Base-by-base conservation (phyloP, 495 filamentous ascomycete genomes). In the Penicillium antarcticum region DNA sequence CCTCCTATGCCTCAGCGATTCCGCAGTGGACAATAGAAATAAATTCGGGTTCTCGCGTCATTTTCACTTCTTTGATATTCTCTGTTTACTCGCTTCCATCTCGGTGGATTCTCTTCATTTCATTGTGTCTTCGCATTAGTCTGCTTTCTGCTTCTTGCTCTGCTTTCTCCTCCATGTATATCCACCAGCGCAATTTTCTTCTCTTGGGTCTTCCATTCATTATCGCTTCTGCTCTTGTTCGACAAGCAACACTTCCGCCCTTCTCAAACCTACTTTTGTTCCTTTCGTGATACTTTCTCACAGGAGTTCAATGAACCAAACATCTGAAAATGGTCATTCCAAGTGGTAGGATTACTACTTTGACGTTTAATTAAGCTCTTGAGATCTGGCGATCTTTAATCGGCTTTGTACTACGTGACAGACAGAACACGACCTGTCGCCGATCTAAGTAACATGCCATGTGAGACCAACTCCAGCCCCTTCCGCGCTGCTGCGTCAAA, bases 1-100 rank as follows among this genome's bases (percentile, higher is more conserved):
- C 73, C 73, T 8, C 46, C 63, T 17, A 67, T 74, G 23, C 70
- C 73, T 5, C 47, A 57, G 29, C 64, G 48, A 6, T 70, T 72
- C 44, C 54, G 51, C 38, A 58, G 50, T 19, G 45, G 41, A 19
- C 55, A 49, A 55, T 64, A 61, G 51, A 23, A 18, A 17, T 33
- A 12, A 24, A 7, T 7, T 33, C 17, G 13, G 1, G 19, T 12
- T 19, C 5, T 19, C 21, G 7, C 6, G 19, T 16, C 1, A 11
- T 45, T 47, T 52, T 8, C 26, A 5, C 12, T 42, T 42, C n/a
- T 34, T 23, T 46, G 8, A 17, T 50, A 29, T 51, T 14, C 38
- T 37, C 21, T 6, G 13, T 51, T 11, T 46, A 29, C 23, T 45
- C 18, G 34, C 43, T 50, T 34, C 9, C 26, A 33, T 37, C 36